A percentile compares a stretch with the other conserved stretches of the same genome.
Conservation (phyloP, 129 eudicot species). For the Erigeron canadensis region DNA sequence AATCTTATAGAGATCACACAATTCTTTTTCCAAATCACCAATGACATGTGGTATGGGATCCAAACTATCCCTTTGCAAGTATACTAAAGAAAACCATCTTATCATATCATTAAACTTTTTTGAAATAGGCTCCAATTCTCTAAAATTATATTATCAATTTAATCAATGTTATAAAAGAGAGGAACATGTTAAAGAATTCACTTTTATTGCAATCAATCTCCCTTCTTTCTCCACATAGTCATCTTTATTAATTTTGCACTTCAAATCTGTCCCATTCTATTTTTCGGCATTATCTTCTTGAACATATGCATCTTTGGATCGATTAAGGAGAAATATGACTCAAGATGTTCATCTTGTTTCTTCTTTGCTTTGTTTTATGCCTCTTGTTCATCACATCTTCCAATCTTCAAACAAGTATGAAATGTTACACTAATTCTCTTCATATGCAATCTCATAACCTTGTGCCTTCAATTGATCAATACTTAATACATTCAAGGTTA, state of each 20-base stretch:
- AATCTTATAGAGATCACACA: background rate
- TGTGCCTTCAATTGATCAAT: background rate
- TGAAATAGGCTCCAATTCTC: background rate
- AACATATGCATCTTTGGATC: background rate
- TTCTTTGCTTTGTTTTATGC: too few species aligned
- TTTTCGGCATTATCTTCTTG: too few species aligned
- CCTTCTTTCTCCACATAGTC: background rate
- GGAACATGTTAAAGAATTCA: background rate
- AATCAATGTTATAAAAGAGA: background rate
- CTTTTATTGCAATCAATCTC: background rate
- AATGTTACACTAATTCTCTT: background rate
- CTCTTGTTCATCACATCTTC: background rate
- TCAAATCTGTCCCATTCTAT: background rate
- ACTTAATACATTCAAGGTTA: background rate
- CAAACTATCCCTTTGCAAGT: background rate
- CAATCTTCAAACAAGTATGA: background rate
- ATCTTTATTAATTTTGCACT: background rate
- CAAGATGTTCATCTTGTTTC: background rate
- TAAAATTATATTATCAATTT: background rate
- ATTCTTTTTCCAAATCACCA: background rate
- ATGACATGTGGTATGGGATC: background rate
- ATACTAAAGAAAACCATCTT: background rate
- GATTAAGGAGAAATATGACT: too few species aligned
- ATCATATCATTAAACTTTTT: background rate
- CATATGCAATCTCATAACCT: background rate